phyloP scores from a whole-genome alignment of 441 rosid species.

The Aquilaria agallochum region DNA sequence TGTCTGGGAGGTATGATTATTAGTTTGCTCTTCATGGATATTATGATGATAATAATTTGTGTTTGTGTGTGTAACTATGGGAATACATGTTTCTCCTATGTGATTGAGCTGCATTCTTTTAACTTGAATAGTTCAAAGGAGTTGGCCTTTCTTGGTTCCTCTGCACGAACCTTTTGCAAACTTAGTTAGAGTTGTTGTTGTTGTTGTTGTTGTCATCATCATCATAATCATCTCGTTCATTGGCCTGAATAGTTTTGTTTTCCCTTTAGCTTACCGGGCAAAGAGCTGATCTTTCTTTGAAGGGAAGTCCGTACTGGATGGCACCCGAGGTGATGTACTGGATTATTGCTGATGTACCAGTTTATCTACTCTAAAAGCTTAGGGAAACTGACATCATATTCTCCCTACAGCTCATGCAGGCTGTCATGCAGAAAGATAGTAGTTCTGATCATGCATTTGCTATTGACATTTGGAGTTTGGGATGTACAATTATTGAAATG shows the following conservation, averaged over 20 bases:
- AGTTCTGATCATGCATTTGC: slow-evolving; percentile 83
- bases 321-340: slow-evolving; percentile 84
- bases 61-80: too few relatives aligned
- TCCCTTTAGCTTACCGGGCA: slow-evolving; percentile 71
- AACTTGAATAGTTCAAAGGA: too few relatives aligned
- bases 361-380: slow-evolving; percentile 5
- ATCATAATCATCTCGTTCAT: not conserved
- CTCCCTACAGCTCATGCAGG: slow-evolving; percentile 75
- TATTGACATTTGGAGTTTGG: slow-evolving; percentile 98
- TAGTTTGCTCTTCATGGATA: too few relatives aligned
- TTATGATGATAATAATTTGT: too few relatives aligned
- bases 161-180: too few relatives aligned
- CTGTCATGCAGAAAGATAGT: slow-evolving; percentile 80
- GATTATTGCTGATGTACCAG: slow-evolving; percentile 9
- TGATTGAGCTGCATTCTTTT: too few relatives aligned
- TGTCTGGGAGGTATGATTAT: too few relatives aligned
- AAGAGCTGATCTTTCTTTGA: slow-evolving; percentile 83
- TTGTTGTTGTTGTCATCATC: too few relatives aligned
- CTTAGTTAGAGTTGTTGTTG: too few relatives aligned
- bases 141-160: too few relatives aligned
- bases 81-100: too few relatives aligned
- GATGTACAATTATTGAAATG: slow-evolving; percentile 97
- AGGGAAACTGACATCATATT: slow-evolving; percentile 18
- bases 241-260: slow-evolving; percentile 4
- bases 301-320: slow-evolving; percentile 99